Evolutionary conservation across 73 alveolate species (phyloP).

Genomic region (Symbiodinium natans): DNA sequence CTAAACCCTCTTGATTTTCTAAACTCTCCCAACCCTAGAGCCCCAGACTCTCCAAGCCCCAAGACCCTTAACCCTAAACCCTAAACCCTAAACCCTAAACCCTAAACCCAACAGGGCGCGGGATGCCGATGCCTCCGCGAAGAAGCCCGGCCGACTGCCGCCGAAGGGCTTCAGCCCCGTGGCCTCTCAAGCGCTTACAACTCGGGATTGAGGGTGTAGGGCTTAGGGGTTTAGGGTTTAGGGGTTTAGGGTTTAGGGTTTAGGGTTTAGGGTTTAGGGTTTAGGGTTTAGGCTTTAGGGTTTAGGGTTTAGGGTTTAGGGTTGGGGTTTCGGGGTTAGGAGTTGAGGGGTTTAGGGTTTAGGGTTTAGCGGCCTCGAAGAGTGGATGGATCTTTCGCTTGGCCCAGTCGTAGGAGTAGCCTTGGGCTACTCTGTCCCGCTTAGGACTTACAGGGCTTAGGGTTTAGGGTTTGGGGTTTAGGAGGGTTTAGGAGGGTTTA

Average conservation of each 20-base stretch:
- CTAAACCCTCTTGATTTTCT: too few relatives aligned
- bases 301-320: neutral
- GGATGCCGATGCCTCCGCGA: slow-evolving; percentile 14
- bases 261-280: neutral
- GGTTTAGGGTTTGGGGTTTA: too few relatives aligned
- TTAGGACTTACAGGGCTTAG: too few relatives aligned
- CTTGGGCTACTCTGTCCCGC: too few relatives aligned
- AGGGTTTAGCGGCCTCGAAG: neutral
- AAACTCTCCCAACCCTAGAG: too few relatives aligned
- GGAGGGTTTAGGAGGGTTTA: too few relatives aligned
- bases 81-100: too few relatives aligned
- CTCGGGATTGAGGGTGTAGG: neutral
- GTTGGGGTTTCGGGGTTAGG: neutral
- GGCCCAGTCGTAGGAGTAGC: neutral
- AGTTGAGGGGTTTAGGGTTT: too few relatives aligned
- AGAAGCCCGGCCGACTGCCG: neutral
- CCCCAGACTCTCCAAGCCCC: too few relatives aligned
- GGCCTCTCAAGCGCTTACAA: neutral
- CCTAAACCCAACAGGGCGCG: too few relatives aligned
- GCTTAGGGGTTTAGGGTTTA: neutral
- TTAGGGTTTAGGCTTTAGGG: too few relatives aligned
- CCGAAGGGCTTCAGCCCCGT: slow-evolving; percentile 11
- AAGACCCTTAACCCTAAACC: too few relatives aligned
- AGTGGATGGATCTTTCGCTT: slow-evolving; percentile 65
- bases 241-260: neutral